These are phyloP conservation scores for Uronychia binucleata DNA, from an alignment of 73 alveolate species.

Conservation along the genomic window DNA sequence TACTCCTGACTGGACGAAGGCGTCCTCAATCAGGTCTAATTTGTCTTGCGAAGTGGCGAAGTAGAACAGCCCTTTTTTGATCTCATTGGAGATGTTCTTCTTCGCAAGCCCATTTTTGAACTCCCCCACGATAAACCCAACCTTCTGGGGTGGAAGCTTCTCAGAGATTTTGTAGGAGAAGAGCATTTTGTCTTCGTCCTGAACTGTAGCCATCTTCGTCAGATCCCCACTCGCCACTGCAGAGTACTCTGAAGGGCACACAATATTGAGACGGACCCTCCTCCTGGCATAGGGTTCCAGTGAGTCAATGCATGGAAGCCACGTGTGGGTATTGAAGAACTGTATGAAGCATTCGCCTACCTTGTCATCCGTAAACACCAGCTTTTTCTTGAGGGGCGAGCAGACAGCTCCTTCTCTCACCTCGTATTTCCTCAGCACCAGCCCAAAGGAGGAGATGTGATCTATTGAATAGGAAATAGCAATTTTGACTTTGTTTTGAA, in stretches of 20 bases:
- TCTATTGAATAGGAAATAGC: slow-evolving; percentile 1
- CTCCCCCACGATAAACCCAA: slow-evolving; percentile 39
- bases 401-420: background rate
- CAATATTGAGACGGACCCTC: slow-evolving; percentile 4
- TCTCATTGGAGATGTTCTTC: background rate
- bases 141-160: slow-evolving; percentile 14
- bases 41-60: slow-evolving; percentile 6
- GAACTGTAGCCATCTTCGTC: background rate
- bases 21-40: slow-evolving; percentile 3
- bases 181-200: slow-evolving; percentile 15
- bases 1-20: slow-evolving; percentile 12
- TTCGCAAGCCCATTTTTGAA: slow-evolving; percentile 4
- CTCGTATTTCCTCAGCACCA: slow-evolving; percentile 1
- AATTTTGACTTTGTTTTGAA: slow-evolving; percentile 13
- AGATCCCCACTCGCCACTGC: slow-evolving; percentile 28
- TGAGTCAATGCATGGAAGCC: slow-evolving; percentile 31
- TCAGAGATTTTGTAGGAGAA: slow-evolving; percentile 22
- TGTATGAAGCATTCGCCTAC: background rate
- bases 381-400: background rate
- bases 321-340: background rate
- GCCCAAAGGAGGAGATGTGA: slow-evolving; percentile 24
- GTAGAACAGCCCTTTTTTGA: slow-evolving; percentile 12
- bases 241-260: slow-evolving; percentile 24
- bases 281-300: background rate
- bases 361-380: background rate